Base-by-base conservation (phyloP, 305 asterid genomes). In the Fraxinus greggii region DNA sequence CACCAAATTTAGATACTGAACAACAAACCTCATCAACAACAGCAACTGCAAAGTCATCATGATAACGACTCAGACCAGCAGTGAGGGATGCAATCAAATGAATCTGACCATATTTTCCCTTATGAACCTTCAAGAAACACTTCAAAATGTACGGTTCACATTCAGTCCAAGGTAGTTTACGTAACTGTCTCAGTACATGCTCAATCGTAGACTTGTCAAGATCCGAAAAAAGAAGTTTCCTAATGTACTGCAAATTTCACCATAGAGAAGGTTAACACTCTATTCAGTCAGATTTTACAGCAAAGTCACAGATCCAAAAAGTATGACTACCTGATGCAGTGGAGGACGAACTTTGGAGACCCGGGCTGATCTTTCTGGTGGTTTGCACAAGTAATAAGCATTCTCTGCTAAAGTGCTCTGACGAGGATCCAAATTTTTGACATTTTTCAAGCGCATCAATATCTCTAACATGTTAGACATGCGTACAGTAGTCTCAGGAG, bases 281-380 rank as follows among this genome's bases (percentile, higher is more conserved):
- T 29, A 75, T 80, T 36, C 74, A 29, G 51, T 65, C 28, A 63
- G 72, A 82, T 32, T 70, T 75, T 48, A 81, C 26, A 54, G 82
- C 67, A 80, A 80, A 24, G 80, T 75, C 63, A 79, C 75, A 65
- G 76, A 77, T 35, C 77, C 35, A 78, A 45, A 83, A 59, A 80
- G 69, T 12, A 78, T 75, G 83, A 76, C 35, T 83, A 95, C 99
- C 98, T 94, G 98, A 91, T 94, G 94, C 85, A 97, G 86, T 51
- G 99, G 97, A 54, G 98, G 97, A 40, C 98, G 97, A 85, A 94
- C 91, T 93, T 97, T 97, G 83, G 98, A 92, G 83, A 97, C 94
- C 80, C 98, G 90, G 32, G 99, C 98, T 85, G 99, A 97, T 91
- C 97, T 92, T 91, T 97, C 99, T 70, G 98, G 99, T 72, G 99